phyloP scores from a whole-genome alignment of 1,284 basidiomycete species.

The Tremellales sp. region DNA sequence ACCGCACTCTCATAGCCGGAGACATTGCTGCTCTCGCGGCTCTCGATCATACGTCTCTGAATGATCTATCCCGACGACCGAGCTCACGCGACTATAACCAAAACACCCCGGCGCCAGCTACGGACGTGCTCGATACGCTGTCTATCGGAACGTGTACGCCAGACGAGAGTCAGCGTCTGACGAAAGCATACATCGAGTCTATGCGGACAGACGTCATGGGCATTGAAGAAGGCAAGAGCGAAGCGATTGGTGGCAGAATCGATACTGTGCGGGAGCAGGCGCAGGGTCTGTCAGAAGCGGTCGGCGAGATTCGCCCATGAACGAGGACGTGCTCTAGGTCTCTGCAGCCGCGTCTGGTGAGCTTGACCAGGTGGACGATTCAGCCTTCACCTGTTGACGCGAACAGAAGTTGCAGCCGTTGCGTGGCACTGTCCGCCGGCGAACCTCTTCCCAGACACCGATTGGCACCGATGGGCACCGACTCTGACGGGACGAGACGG shows the following conservation, averaged over 20 bases:
- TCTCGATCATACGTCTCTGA: no score
- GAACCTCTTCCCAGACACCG: no score
- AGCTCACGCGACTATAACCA: background rate
- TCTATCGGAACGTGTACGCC: conserved; percentile 1
- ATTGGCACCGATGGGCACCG: no score
- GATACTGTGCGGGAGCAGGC: conserved; percentile 17
- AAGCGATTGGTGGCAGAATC: conserved; percentile 14
- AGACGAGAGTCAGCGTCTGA: conserved; percentile 8
- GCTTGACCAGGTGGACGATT: background rate
- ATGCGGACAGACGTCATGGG: conserved; percentile 5
- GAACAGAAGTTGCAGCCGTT: no score
- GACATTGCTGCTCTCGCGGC: background rate
- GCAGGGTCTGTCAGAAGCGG: conserved; percentile 7
- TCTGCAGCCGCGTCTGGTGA: conserved; percentile 8
- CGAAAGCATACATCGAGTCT: conserved; percentile 8
- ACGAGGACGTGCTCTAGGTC: no score
- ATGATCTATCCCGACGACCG: background rate
- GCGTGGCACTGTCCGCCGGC: no score
- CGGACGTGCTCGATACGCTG: conserved; percentile 6
- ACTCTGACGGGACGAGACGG: no score
- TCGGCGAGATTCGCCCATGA: conserved; percentile 16
- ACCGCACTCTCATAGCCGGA: background rate
- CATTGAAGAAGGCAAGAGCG: conserved; percentile 7
- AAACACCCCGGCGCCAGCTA: background rate
- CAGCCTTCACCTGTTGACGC: no score